Evolutionary conservation across 2,329 filamentous ascomycete genomes (phyloP).

Genomic region (Verticillium albo-atrum): DNA sequence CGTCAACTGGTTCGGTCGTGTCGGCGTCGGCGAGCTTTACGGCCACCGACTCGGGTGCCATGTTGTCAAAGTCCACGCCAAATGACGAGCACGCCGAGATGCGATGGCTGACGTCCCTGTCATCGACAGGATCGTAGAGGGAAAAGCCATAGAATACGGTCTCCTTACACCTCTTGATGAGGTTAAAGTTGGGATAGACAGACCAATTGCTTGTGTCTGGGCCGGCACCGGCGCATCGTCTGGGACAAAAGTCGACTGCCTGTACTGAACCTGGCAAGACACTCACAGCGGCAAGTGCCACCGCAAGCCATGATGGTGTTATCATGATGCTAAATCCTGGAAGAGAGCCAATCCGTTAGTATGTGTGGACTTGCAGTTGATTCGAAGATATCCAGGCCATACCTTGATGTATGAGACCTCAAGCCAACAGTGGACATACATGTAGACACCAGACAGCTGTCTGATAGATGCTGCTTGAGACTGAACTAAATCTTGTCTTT

Average conservation of each 20-base stretch:
- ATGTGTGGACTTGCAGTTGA: no score
- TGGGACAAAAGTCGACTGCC: slow-evolving; percentile 10
- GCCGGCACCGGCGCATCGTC: slow-evolving; percentile 16
- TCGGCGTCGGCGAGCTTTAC: slow-evolving; percentile 2
- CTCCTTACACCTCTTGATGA: slow-evolving; percentile 19
- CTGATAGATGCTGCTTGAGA: no score
- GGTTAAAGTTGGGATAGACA: slow-evolving; percentile 17
- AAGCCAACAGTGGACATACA: no score
- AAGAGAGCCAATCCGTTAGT: no score
- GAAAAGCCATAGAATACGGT: slow-evolving; percentile 28
- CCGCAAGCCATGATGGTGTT: not conserved
- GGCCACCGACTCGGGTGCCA: slow-evolving; percentile 6
- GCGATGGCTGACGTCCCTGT: slow-evolving; percentile 18
- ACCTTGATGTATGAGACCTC: not conserved
- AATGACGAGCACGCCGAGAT: slow-evolving; percentile 22
- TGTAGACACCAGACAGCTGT: no score
- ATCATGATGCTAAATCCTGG: not conserved
- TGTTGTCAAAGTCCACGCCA: slow-evolving; percentile 12
- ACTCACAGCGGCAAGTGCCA: not conserved
- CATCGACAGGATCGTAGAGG: slow-evolving; percentile 27
- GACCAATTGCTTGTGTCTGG: slow-evolving; percentile 19
- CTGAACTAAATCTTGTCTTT: no score
- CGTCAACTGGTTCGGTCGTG: slow-evolving; percentile 8
- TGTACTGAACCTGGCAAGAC: not conserved
- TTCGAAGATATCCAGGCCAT: no score